Evolutionary conservation across 164 flowering plant genomes (phyloP).

Genomic region (Kalanchoe fedtschenkoi): DNA sequence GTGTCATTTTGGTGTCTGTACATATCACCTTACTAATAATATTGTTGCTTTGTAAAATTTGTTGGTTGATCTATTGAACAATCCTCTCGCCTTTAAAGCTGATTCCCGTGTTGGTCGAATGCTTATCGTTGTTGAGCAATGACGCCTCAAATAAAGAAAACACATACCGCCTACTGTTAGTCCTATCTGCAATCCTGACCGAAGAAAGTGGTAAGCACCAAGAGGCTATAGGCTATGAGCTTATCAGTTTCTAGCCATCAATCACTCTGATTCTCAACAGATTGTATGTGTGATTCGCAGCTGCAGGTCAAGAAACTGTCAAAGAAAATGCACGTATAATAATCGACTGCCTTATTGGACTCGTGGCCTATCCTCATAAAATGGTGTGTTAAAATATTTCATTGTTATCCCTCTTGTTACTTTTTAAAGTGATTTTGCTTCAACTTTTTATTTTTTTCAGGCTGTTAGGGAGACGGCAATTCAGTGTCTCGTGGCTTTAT

Average conservation of each 20-base stretch:
- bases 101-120: conserved; percentile 44
- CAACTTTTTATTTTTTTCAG: conserved; percentile 31
- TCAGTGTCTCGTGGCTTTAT: conserved; percentile 79
- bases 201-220: conserved; percentile 59
- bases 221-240: not conserved
- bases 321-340: conserved; percentile 53
- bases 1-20: not conserved
- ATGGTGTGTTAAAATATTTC: conserved; percentile 38
- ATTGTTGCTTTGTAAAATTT: not conserved
- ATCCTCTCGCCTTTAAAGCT: conserved; percentile 37
- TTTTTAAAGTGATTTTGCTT: not conserved
- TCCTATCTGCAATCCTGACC: conserved; percentile 65
- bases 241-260: not conserved
- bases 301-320: conserved; percentile 67
- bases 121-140: conserved; percentile 38
- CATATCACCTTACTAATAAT: not conserved
- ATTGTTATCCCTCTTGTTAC: conserved; percentile 8
- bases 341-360: conserved; percentile 34
- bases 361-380: conserved; percentile 52
- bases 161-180: conserved; percentile 56
- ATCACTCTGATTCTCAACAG: not conserved
- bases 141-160: conserved; percentile 48
- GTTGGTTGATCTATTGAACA: not conserved
- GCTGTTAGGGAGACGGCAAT: conserved; percentile 85
- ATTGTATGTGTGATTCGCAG: not conserved